Evolutionary conservation across 2,329 filamentous ascomycete species (phyloP), one percentile per base, ranked within the genome.

Genomic region (Microdochium paspali): DNA sequence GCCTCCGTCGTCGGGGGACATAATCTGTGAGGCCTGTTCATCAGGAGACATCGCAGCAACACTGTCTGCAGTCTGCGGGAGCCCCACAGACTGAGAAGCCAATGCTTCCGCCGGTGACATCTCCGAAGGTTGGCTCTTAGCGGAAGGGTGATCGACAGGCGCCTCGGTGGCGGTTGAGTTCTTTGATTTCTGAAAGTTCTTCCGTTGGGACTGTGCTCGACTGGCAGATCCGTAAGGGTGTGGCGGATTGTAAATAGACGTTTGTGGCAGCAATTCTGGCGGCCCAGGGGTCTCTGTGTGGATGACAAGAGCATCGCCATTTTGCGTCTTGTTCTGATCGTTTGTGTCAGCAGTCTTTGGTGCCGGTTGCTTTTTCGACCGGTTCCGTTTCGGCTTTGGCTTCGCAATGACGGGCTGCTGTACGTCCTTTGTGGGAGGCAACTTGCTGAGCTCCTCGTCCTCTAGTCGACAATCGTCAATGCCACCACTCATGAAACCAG

Each of bases 401-500:
- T 70, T 58, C 55, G 57, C 49, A 6, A 21, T 18, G 23, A 40
- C 18, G 18, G 35, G 6, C 35, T 20, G 35, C 18, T 40, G 35
- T 21, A 12, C 6, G 23, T 18, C 18, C 6, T 10, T 18, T 7
- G 60, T 58, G 24, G 62, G 63, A 12, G 66, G 62, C 7, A 69
- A 54, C 49, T 72, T 71, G 12, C 68, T 63, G 1, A 70, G 66
- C 13, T 80, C 74, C 23, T 87, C 80, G 31, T 84, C 84, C 50
- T 88, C 79, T 5, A 82, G 39, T 28, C 54, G 54, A 44, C 51
- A 71, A 24, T 85, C 81, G n/a, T 85, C 77, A 15, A 85, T 63
- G 6, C 81, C 78, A n/a, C 85, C 85, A 60, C 87, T 93, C 77
- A 90, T 87, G 58, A 94, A 94, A 1, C 87, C 87, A 13, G 87